phyloP scores from a whole-genome alignment of 495 filamentous ascomycete genomes.

The Podospora pseudoanserina region DNA sequence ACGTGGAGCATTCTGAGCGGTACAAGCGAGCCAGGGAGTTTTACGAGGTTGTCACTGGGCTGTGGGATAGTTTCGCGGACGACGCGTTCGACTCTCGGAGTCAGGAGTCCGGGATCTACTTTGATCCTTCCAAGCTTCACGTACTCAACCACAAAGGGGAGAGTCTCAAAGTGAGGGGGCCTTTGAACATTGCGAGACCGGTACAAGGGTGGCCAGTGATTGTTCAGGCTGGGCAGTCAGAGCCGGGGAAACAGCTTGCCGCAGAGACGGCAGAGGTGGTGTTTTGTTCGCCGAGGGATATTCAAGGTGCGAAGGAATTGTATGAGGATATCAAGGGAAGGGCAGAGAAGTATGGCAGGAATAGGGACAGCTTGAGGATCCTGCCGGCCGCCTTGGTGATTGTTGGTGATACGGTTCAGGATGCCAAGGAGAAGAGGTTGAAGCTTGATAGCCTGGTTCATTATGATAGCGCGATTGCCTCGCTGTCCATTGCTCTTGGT shows the following conservation, averaged over 20 bases:
- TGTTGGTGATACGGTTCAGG: conserved; percentile 43
- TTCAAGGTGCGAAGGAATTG: conserved; percentile 47
- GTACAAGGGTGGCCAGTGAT: conserved; percentile 56
- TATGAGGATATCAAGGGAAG: conserved; percentile 52
- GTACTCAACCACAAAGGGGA: conserved; percentile 50
- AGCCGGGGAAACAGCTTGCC: conserved; percentile 51
- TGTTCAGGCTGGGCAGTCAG: conserved; percentile 54
- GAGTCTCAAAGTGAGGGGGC: conserved; percentile 44
- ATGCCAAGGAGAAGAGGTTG: conserved; percentile 48
- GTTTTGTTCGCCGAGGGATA: conserved; percentile 39
- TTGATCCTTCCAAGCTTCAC: conserved; percentile 49
- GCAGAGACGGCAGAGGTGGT: conserved; percentile 55
- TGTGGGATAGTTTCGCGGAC: conserved; percentile 57
- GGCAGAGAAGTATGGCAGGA: conserved; percentile 41
- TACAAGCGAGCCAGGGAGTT: conserved; percentile 60
- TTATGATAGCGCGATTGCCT: conserved; percentile 55
- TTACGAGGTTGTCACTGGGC: conserved; percentile 51
- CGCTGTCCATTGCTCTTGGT: conserved; percentile 48
- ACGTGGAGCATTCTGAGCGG: conserved; percentile 56
- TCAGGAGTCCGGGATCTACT: conserved; percentile 45
- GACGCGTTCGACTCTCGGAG: conserved; percentile 49
- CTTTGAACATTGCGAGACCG: conserved; percentile 52
- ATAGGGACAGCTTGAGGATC: conserved; percentile 48
- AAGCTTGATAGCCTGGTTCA: conserved; percentile 52
- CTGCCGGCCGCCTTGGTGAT: conserved; percentile 50